Conservation (phyloP, 2,329 filamentous ascomycete species). For the Ophiostoma sp. region DNA sequence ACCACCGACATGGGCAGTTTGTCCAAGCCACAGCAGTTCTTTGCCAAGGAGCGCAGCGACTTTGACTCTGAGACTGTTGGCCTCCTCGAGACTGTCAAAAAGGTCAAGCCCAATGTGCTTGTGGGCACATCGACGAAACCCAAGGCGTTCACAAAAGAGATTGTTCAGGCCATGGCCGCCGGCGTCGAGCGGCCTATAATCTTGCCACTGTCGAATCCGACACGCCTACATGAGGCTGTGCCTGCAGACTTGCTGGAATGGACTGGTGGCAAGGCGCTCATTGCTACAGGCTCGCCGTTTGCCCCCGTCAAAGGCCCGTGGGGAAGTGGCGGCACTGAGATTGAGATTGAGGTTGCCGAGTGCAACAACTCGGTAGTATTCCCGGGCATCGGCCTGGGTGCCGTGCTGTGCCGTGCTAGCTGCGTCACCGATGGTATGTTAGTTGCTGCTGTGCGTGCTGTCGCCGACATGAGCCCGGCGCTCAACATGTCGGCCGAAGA, state of each 20-base stretch:
- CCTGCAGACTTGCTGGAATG: constrained; percentile 71
- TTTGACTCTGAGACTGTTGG: constrained; percentile 41
- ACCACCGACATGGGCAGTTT: constrained; percentile 47
- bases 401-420: constrained; percentile 62
- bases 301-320: constrained; percentile 61
- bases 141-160: constrained; percentile 66
- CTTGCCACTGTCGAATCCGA: constrained; percentile 81
- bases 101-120: constrained; percentile 72
- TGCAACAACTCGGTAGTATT: constrained; percentile 88
- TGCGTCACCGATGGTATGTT: constrained; percentile 73
- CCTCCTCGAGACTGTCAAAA: constrained; percentile 62
- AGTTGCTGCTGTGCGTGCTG: constrained; percentile 68
- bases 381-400: constrained; percentile 77
- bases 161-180: constrained; percentile 69
- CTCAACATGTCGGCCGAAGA: constrained; percentile 38
- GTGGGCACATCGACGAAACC: constrained; percentile 80
- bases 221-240: constrained; percentile 72
- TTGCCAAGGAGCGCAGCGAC: constrained; percentile 57
- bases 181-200: constrained; percentile 69
- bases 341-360: constrained; percentile 57
- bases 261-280: constrained; percentile 71
- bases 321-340: constrained; percentile 42
- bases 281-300: constrained; percentile 82
- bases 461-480: constrained; percentile 67
- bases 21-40: constrained; percentile 62